Base-by-base conservation (phyloP, 2,329 filamentous ascomycete species). In the Xylariaceae sp. region DNA sequence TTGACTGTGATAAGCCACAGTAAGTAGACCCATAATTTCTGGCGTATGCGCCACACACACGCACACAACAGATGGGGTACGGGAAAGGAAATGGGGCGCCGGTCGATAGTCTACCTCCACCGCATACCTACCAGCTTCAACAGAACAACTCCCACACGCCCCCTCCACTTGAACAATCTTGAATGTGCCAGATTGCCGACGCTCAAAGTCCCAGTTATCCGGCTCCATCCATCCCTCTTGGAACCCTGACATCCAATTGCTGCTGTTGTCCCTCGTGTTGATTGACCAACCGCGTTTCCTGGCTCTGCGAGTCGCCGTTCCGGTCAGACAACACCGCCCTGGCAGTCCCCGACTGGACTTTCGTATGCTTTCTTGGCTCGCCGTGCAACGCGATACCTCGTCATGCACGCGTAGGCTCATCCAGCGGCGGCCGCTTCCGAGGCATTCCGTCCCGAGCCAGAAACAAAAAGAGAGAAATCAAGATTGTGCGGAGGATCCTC, bases 191-290 rank as follows among this genome's bases (percentile, higher is more conserved):
- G 32, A 47, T 47, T 26, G 19, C 46, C 39, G 26, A 39, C 35
- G 34, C 31, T 42, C 47, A 42, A 19, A 44, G 26, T 48, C 49
- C 57, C 51, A 32, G 49, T 53, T 42, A 37, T 53, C 34, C 47
- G 49, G 57, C 43, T 54, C 49, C 12, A 50, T 45, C 53, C 11
- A 51, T 47, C 34, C 47, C 29, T 47, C 35, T 19, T 42, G 37
- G 39, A 45, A 35, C 35, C 30, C 47, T 50, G 51, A 30, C 27
- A 47, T 43, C n/a, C 41, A 27, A 37, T 46, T 29, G 31, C 46
- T 50, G 19, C n/a, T 9, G 30, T 34, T 19, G 19, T 37, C 53
- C 39, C 35, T 47, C 29, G 43, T 47, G 19, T 42, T 50, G 34
- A 53, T 48, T 30, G 51, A 43, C 29, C 39, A 30, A 29, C 19